Evolutionary conservation across 768 basidiomycete genomes (phyloP).

Genomic region (Lactarius sanguifluus): DNA sequence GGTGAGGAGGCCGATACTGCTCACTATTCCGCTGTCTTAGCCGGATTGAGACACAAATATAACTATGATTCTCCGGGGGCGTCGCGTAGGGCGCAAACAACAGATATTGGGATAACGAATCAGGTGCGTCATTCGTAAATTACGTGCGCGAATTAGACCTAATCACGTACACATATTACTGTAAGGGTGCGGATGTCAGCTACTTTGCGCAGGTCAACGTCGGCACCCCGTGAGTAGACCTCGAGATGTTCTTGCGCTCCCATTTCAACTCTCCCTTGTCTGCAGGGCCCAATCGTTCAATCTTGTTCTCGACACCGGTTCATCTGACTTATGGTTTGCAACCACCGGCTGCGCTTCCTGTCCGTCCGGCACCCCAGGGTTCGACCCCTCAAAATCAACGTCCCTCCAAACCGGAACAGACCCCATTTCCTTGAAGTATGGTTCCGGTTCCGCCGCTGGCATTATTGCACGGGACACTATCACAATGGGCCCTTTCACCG

Average conservation of each 20-base stretch:
- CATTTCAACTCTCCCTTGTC: background rate
- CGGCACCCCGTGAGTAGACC: constrained; percentile 49
- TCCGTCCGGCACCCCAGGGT: constrained; percentile 41
- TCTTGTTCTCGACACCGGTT: constrained; percentile 89
- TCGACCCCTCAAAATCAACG: constrained; percentile 45
- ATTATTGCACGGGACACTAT: constrained; percentile 59
- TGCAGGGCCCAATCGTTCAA: constrained; percentile 64
- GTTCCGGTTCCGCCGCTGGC: constrained; percentile 67
- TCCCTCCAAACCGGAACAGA: constrained; percentile 35
- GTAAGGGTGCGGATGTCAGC: constrained; percentile 52
- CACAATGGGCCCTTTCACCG: constrained; percentile 58
- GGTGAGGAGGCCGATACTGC: background rate
- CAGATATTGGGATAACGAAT: constrained; percentile 46
- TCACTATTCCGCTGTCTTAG: background rate
- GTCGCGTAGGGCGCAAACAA: constrained; percentile 40
- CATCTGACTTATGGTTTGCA: constrained; percentile 88
- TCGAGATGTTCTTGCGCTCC: background rate
- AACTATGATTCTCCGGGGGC: constrained; percentile 33
- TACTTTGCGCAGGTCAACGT: constrained; percentile 56
- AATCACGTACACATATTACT: background rate
- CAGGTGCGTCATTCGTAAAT: constrained; percentile 43
- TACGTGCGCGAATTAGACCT: background rate
- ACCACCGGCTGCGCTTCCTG: constrained; percentile 50
- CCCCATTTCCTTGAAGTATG: constrained; percentile 54
- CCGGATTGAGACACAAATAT: constrained; percentile 44